Percentiles rank a stretch among this genome's conserved stretches.
These are phyloP conservation scores for Kwoniella bestiolae DNA, from an alignment of 768 basidiomycete genomes.

Conservation along the genomic window DNA sequence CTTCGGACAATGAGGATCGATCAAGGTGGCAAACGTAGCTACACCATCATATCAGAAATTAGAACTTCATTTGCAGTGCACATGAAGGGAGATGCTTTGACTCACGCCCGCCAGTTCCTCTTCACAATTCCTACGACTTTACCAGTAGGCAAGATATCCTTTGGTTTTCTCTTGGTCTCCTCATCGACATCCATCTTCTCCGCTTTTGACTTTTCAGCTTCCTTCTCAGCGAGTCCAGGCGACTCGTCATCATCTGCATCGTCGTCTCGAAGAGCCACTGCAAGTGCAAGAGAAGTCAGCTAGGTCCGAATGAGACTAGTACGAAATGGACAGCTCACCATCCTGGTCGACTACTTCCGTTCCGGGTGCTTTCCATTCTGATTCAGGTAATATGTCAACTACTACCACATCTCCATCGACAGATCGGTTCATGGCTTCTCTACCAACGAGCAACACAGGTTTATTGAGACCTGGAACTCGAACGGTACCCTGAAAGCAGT, in stretches of 20 bases:
- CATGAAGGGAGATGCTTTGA: no score
- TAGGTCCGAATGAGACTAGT: background rate
- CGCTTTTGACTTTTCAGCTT: conserved; percentile 54
- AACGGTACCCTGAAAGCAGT: conserved; percentile 70
- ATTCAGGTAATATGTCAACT: conserved; percentile 81
- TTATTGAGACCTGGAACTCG: conserved; percentile 72
- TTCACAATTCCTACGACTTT: conserved; percentile 89
- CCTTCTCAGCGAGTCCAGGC: conserved; percentile 59
- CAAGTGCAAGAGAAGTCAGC: conserved; percentile 4
- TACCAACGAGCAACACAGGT: conserved; percentile 79
- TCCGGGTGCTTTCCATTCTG: conserved; percentile 87
- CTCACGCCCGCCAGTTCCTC: conserved; percentile 92
- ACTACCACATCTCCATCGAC: conserved; percentile 92
- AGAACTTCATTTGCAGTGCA: no score
- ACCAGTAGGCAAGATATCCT: conserved; percentile 85
- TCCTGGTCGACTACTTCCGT: conserved; percentile 96
- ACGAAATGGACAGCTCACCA: conserved; percentile 60
- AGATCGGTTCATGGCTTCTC: conserved; percentile 93
- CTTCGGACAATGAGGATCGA: conserved; percentile 78
- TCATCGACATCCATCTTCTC: conserved; percentile 51
- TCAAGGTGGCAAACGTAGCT: conserved; percentile 89
- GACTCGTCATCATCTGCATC: conserved; percentile 71
- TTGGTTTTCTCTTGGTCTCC: conserved; percentile 49
- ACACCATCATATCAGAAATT: no score
- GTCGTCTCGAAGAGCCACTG: conserved; percentile 82